Evolutionary conservation across 805 yeast species (phyloP), one percentile per base, ranked within the genome.

Genomic region (Jamesozyma spencerorum): DNA sequence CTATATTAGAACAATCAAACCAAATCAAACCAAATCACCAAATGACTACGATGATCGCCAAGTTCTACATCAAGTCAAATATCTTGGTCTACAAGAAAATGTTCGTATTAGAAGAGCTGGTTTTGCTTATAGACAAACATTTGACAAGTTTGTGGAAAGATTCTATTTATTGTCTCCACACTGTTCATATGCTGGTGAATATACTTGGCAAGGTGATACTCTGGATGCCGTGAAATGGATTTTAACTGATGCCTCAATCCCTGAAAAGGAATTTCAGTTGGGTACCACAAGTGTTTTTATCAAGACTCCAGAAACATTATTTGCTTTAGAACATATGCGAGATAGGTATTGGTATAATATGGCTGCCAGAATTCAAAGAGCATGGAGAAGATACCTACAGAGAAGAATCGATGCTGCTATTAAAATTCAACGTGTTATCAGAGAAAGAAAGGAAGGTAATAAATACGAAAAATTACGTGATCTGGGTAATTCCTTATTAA

Each of bases 61-160:
- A 49, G 98, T 92, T 6, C 69, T 92, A 49, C 98, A 92, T 63
- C 98, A 92, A 67, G 81, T 92, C 50, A 92, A 92, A 57, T 92
- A 92, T 62, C 71, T 92, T 49, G 98, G 98, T 59, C 70, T 92
- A 62, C 92, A 92, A 57, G 98, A 92, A 63, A 92, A 92, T 62
- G 97, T 92, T 38, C 77, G 97, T 47, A 92, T 92, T 50, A 79
- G 98, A 71, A 82, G 98, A 69, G 97, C 98, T 0, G 98, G 98
- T 36, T 92, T 92, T 63, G 98, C 98, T 1, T 92, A 88, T 57
- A 81, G 98, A 65, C 95, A 94, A 49, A 85, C 96, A 0, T 92
- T 87, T 63, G 97, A 92, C 44, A 88, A 88, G 62, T 92, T 92
- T 57, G 96, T 86, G 14, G 96, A 92, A 63, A 72, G 97, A 56